Base-by-base conservation (phyloP, 352 stramenopile genomes). In the Globisporangium abappressorium region DNA sequence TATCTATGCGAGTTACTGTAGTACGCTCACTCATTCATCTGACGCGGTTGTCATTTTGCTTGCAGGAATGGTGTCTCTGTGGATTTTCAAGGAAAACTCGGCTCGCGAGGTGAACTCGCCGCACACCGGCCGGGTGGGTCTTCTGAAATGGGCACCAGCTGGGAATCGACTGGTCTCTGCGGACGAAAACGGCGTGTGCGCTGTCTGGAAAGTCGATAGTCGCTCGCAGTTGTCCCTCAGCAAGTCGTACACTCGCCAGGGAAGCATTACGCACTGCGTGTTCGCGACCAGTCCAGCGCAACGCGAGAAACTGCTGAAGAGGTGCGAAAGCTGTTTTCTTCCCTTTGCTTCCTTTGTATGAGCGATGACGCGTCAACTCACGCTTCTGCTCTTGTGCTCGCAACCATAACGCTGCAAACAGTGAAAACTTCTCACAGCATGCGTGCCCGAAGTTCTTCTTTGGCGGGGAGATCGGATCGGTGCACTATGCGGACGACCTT, bases 401-500 rank as follows among this genome's bases (percentile, higher is more conserved):
- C 41, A n/a, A 49, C 18, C 41, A 49, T 22, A 8, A 22, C 41
- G 15, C 41, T 49, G 41, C 2, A 49, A 49, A 49, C 67, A 89
- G 80, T 26, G 77, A 87, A 6, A 57, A 69, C 3, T 91, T 88
- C 60, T 74, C 82, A 8, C 80, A 89, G 57, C 74, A 77, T 7
- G 70, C 75, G 5, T 95, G 87, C 56, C 89, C 89, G 28, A 81
- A 91, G 33, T 98, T 98, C 69, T 98, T 98, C 71, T 96, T 98
- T 62, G 93, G 90, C n/a, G 93, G 90, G n/a, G 89, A 97, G 62
- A 79, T 84, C 24, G 95, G 94, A 2, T 87, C 85, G 20, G 84
- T 98, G 6, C 89, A 94, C 76, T 97, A 97, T 64, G 90, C 90
- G 0, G 93, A 98, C 70, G 94, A 98, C 62, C 70, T 98, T 8